Conservation (phyloP, 305 asterid species). For the Galium porrigens region DNA sequence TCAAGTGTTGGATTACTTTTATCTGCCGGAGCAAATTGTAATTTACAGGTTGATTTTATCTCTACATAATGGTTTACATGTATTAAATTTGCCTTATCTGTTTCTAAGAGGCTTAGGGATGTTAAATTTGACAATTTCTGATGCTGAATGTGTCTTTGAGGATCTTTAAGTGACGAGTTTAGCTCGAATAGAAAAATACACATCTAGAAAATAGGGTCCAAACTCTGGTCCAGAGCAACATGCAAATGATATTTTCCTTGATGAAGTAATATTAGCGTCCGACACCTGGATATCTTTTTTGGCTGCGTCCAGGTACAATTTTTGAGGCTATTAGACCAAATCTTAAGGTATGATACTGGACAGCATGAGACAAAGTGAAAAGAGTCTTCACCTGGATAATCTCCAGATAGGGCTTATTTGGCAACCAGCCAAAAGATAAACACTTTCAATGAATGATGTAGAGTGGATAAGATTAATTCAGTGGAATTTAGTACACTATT, state of each 20-base stretch:
- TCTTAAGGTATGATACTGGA: not conserved
- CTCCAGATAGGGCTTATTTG: not conserved
- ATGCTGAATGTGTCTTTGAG: not conserved
- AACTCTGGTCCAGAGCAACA: not conserved
- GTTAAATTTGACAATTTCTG: not conserved
- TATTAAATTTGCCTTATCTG: not conserved
- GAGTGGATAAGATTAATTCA: not conserved
- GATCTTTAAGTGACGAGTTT: not conserved
- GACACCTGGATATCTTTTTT: not conserved
- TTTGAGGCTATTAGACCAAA: not conserved
- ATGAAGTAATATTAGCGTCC: not conserved
- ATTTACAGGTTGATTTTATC: slow-evolving; percentile 48
- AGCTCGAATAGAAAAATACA: not conserved
- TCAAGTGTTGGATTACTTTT: slow-evolving; percentile 81
- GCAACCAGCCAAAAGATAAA: not conserved
- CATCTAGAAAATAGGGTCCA: not conserved
- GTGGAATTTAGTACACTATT: not conserved
- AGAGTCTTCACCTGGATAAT: not conserved
- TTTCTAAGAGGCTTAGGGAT: not conserved
- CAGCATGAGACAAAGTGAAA: not conserved
- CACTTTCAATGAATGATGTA: not conserved
- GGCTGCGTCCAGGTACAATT: not conserved
- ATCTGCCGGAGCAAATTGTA: slow-evolving; percentile 90
- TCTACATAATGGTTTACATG: slow-evolving; percentile 1
- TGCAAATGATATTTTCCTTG: not conserved